Conservation (phyloP, 192 early-diverging fungal species). For the Coemansia sp. region DNA sequence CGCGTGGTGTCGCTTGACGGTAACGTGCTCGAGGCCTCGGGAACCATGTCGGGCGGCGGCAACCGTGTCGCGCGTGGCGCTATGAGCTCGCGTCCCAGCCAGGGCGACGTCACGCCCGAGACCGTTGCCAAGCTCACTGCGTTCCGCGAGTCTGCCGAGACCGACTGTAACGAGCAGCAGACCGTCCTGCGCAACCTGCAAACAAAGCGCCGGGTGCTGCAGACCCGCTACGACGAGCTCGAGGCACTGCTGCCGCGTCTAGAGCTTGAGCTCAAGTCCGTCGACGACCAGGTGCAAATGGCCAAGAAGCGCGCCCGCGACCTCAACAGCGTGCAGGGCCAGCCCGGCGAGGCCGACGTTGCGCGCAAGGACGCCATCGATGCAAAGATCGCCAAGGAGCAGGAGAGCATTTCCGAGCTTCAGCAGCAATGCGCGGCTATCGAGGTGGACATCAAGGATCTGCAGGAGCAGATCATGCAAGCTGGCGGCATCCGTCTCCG, state of each 20-base stretch:
- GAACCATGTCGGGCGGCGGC: conserved; percentile 94
- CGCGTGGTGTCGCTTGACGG: conserved; percentile 94
- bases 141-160: conserved; percentile 58
- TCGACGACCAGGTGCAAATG: conserved; percentile 64
- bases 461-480: conserved; percentile 89
- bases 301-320: conserved; percentile 61
- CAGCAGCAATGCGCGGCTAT: conserved; percentile 60
- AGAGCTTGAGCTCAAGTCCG: conserved; percentile 68
- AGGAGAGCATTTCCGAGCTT: conserved; percentile 46
- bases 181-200: conserved; percentile 21
- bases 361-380: conserved; percentile 43
- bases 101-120: conserved; percentile 54
- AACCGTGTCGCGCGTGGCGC: conserved; percentile 68
- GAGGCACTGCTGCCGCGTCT: conserved; percentile 64
- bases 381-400: conserved; percentile 47
- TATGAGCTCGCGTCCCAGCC: conserved; percentile 73
- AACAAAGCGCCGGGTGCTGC: conserved; percentile 42
- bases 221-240: conserved; percentile 54
- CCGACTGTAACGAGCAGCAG: conserved; percentile 51
- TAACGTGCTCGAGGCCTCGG: conserved; percentile 83
- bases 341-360: conserved; percentile 32
- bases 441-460: conserved; percentile 70
- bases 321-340: conserved; percentile 20
- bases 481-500: conserved; percentile 86
- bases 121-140: conserved; percentile 56